Percentiles rank a stretch among this genome's conserved stretches.
These are phyloP conservation scores for Hyphopichia buzzinii DNA, from an alignment of 1,139 yeast species.

Conservation along the genomic window DNA sequence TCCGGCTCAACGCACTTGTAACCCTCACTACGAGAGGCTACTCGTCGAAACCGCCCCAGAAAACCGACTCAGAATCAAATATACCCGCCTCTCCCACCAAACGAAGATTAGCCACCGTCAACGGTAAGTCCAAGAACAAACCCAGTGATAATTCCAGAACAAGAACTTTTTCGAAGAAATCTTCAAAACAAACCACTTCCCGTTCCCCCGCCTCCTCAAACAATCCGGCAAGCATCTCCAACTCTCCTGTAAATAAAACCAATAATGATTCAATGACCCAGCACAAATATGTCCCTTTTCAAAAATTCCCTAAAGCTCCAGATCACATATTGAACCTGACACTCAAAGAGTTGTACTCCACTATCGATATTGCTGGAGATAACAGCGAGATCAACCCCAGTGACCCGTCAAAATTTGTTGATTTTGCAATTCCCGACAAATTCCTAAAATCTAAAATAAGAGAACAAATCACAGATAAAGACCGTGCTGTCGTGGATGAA, in stretches of 20 bases:
- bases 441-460: slow-evolving; percentile 23
- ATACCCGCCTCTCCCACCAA: slow-evolving; percentile 1
- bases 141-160: slow-evolving; percentile 48
- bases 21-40: neutral
- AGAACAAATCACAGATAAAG: slow-evolving; percentile 23
- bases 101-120: slow-evolving; percentile 34
- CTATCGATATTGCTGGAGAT: slow-evolving; percentile 12
- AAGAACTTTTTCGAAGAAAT: neutral
- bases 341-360: slow-evolving; percentile 18
- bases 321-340: slow-evolving; percentile 15
- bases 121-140: slow-evolving; percentile 92
- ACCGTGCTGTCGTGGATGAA: slow-evolving; percentile 25
- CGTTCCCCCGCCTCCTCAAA: neutral
- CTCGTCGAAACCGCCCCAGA: slow-evolving; percentile 12
- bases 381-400: slow-evolving; percentile 4
- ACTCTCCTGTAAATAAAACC: slow-evolving; percentile 1
- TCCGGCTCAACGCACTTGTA: too few relatives aligned
- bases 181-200: neutral
- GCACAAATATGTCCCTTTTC: slow-evolving; percentile 21
- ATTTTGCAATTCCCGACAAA: slow-evolving; percentile 33
- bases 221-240: neutral
- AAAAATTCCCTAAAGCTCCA: slow-evolving; percentile 32
- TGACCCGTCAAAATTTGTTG: slow-evolving; percentile 14
- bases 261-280: slow-evolving; percentile 2
- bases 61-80: slow-evolving; percentile 5